A percentile compares a stretch with the other conserved stretches of the same genome.
Evolutionary conservation across 2,329 filamentous ascomycete species (phyloP).

Genomic region (Fusarium redolens): DNA sequence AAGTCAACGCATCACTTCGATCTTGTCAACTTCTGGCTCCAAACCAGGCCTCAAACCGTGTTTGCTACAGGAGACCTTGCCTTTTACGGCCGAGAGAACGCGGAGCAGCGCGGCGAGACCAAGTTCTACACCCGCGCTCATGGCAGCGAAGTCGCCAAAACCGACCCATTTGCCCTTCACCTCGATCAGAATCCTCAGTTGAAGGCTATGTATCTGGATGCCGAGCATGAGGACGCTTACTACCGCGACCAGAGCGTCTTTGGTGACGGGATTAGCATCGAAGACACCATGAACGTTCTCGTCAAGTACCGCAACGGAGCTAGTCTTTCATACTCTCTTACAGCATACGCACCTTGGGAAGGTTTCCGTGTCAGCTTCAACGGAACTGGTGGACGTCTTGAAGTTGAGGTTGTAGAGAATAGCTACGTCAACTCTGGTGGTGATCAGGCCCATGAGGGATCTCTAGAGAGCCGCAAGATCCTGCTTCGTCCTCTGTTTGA

Average conservation of each 20-base stretch:
- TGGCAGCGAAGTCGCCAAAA: slow-evolving; percentile 61
- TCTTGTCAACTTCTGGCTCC: slow-evolving; percentile 72
- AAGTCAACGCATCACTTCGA: slow-evolving; percentile 74
- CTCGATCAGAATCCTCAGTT: slow-evolving; percentile 64
- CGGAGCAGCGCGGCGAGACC: slow-evolving; percentile 63
- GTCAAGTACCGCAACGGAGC: slow-evolving; percentile 68
- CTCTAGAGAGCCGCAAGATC: slow-evolving; percentile 61
- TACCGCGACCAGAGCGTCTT: slow-evolving; percentile 72
- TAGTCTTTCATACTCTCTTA: slow-evolving; percentile 68
- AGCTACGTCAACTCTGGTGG: slow-evolving; percentile 71
- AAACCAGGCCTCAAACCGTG: slow-evolving; percentile 64
- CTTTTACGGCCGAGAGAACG: slow-evolving; percentile 72
- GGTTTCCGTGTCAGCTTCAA: slow-evolving; percentile 69
- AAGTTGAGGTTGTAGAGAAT: slow-evolving; percentile 71
- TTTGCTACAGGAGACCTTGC: slow-evolving; percentile 68
- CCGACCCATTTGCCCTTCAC: slow-evolving; percentile 69
- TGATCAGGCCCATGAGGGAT: slow-evolving; percentile 65
- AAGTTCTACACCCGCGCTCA: slow-evolving; percentile 63
- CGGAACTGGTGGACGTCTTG: slow-evolving; percentile 67
- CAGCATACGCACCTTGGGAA: slow-evolving; percentile 72
- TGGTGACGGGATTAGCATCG: slow-evolving; percentile 71
- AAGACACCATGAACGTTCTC: slow-evolving; percentile 72
- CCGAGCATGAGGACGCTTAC: slow-evolving; percentile 72
- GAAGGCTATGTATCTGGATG: slow-evolving; percentile 69
- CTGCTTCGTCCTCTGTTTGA: slow-evolving; percentile 65